Base-by-base conservation (phyloP, 257 asterid species). In the Scutellaria galericulata region DNA sequence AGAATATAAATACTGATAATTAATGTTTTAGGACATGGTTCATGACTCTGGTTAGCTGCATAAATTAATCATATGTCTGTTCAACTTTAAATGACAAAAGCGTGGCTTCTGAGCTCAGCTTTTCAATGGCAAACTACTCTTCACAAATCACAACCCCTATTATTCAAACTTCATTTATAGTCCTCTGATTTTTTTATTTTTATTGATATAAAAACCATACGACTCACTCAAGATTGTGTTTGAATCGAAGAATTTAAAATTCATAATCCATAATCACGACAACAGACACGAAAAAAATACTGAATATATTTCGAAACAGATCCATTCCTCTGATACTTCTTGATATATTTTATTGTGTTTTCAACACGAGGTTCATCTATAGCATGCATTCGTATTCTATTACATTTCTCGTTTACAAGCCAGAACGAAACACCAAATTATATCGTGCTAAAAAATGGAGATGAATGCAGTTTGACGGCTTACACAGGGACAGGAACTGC, bases 401-500 rank as follows among this genome's bases (percentile, higher is more conserved):
- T 75, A 78, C 78, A 73, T 68, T 62, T 65, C 79, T 78, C 87
- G 77, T 59, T 76, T 78, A 74, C 83, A 74, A 51, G 66, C 61
- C 70, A 75, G 79, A 73, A 74, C 2, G 22, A 60, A 68, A 63
- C 79, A 78, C 40, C 64, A 68, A 62, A 47, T 61, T 35, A 54
- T 55, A 74, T 64, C 24, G n/a, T 51, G 78, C 66, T 64, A 70
- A 55, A 74, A 77, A 78, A 52, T 79, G 11, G 53, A 64, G 65
- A 24, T 59, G 76, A 64, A 61, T 76, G 56, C 44, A 20, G 73
- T 62, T 54, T 52, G 9, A 41, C 13, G 39, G 18, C 72, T 88
- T 79, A 86, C 77, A 78, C 97, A 5, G 93, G 71, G 69, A 91
- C 97, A n/a, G 93, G 86, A 51, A 68, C 58, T 59, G 96, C 97